Base-by-base conservation (phyloP, 1,139 yeast species). In the Meyerozyma carpophila region DNA sequence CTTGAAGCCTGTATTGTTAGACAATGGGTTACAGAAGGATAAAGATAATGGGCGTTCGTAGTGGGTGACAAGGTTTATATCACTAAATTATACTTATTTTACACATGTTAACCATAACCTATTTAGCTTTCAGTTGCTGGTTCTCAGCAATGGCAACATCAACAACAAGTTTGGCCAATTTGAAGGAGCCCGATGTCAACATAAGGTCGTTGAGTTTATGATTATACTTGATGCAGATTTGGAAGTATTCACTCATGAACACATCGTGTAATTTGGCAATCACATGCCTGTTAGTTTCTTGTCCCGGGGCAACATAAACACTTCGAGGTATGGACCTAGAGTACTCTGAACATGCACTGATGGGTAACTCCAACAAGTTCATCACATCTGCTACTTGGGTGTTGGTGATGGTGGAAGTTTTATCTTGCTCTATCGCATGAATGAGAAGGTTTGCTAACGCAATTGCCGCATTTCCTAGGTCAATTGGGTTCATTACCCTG, bases 1-100 rank as follows among this genome's bases (percentile, higher is more conserved):
- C n/a, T 75, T 93, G 53, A 94, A 93, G 62, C 99, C 99, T 0
- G 98, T 93, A 0, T 75, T 93, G 46, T 74, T 93, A 50, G 98
- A 93, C 26, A 31, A 45, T 34, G 27, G 44, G 36, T 43, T 49
- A 4, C 43, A 41, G 9, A 26, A 37, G 11, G 32, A 37, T 26
- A 28, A 37, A 8, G 37, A 18, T 18, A 34, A 34, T 18, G 37
- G 37, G 11, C 34, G 34, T 3, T 14, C 34, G 9, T 13, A 14
- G 9, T 4, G 3, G 3, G 14, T 11, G 14, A 16, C 5, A 11
- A 16, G 11, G 5, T 4, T 11, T 11, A 27, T 7, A 27, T 7
- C 7, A 27, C 8, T 21, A 6, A 21, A 21, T 3, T 21, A 21
- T 21, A 21, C 24, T 6, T 21, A 28, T 28, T 28, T 8, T n/a